These are phyloP conservation scores for Trichophyton equinum DNA, from an alignment of 2,329 filamentous ascomycete genomes.

Conservation along the genomic window DNA sequence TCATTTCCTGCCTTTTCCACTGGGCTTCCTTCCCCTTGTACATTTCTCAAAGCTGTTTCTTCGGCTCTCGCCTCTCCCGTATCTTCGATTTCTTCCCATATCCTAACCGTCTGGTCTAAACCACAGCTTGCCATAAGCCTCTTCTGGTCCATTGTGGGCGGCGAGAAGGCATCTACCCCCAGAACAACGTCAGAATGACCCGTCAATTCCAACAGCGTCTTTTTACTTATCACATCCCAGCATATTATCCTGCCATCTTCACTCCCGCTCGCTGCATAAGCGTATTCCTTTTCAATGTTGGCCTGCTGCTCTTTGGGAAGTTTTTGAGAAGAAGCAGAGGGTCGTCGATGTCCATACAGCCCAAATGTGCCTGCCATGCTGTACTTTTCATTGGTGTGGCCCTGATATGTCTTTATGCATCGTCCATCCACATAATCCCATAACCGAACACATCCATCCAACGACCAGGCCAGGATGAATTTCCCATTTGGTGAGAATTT, in stretches of 20 bases:
- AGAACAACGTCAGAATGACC: slow-evolving; percentile 48
- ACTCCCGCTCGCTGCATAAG: slow-evolving; percentile 69
- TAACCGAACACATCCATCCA: slow-evolving; percentile 78
- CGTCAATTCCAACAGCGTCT: slow-evolving; percentile 56
- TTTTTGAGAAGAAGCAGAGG: neutral
- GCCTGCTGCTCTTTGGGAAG: slow-evolving; percentile 9
- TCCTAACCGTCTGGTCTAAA: slow-evolving; percentile 47
- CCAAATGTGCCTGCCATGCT: slow-evolving; percentile 80
- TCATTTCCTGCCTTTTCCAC: neutral
- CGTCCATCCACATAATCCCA: slow-evolving; percentile 91
- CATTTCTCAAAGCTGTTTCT: neutral
- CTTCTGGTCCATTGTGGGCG: slow-evolving; percentile 37
- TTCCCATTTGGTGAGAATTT: slow-evolving; percentile 90
- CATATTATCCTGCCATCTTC: slow-evolving; percentile 71
- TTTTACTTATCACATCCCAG: slow-evolving; percentile 84
- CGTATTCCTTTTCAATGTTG: slow-evolving; percentile 22
- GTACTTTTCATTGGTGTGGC: slow-evolving; percentile 72
- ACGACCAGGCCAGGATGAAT: slow-evolving; percentile 79
- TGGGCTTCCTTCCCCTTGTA: neutral
- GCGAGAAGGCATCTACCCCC: slow-evolving; percentile 40
- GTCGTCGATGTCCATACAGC: slow-evolving; percentile 36
- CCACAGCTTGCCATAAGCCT: slow-evolving; percentile 49
- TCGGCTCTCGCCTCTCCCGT: neutral
- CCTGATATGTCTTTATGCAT: slow-evolving; percentile 95
- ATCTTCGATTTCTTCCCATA: slow-evolving; percentile 42